phyloP scores from a whole-genome alignment of 176 grass and related monocot genomes.

The Chrysopogon serrulatus region DNA sequence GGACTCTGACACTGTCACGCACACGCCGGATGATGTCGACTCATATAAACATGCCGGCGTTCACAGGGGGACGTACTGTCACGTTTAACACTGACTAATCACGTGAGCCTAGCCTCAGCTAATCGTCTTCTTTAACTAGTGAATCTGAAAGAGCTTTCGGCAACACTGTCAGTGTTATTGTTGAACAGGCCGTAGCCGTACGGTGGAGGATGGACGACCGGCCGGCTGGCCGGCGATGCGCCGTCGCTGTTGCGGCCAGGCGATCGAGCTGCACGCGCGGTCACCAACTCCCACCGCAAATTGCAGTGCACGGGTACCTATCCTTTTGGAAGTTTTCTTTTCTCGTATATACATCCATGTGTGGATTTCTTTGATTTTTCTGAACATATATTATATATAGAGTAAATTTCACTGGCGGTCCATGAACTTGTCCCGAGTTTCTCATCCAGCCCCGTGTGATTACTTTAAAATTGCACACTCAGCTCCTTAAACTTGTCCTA shows the following conservation, averaged over 20 bases:
- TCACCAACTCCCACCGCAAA: neutral
- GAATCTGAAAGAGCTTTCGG: neutral
- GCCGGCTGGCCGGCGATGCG: slow-evolving; percentile 9
- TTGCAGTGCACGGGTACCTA: neutral
- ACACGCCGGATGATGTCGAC: slow-evolving; percentile 18
- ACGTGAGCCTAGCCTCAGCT: neutral
- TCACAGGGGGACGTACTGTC: neutral
- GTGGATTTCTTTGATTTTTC: too few relatives aligned
- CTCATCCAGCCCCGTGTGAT: too few relatives aligned
- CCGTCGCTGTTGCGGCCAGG: neutral
- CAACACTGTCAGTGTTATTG: neutral
- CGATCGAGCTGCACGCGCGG: slow-evolving; percentile 1
- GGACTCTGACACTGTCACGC: too few relatives aligned
- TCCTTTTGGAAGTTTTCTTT: too few relatives aligned
- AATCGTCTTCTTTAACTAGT: neutral
- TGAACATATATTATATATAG: too few relatives aligned
- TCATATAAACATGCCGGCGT: slow-evolving; percentile 11
- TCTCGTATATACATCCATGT: too few relatives aligned
- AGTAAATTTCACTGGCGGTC: too few relatives aligned
- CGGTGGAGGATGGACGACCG: neutral
- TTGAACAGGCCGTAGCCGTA: neutral
- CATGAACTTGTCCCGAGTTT: too few relatives aligned
- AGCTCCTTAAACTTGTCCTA: too few relatives aligned
- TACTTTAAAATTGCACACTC: too few relatives aligned
- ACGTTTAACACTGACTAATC: slow-evolving; percentile 27